Evolutionary conservation across 352 stramenopile species (phyloP), one percentile per base, ranked within the genome.

Genomic region (Globisporangium acanthophoron): DNA sequence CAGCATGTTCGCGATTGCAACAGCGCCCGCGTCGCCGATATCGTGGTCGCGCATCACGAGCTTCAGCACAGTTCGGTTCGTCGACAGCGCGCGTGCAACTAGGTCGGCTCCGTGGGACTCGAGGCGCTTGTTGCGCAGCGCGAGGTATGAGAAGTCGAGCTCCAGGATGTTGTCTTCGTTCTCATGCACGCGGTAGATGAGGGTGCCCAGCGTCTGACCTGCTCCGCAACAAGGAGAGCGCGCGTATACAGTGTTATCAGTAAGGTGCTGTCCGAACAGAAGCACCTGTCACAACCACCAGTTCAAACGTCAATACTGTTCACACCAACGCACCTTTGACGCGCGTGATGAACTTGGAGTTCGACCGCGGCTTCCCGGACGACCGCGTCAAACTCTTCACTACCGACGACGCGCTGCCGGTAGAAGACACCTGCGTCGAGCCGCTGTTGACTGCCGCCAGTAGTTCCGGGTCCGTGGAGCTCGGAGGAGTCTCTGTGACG

Each of bases 1-100:
- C 48, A 90, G 61, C 80, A 89, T 89, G 40, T 86, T 80, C 8
- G 80, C 76, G 39, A 92, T 73, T 31, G 80, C 80, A 9, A 72
- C 55, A 0, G 78, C 83, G 6, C 83, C 78, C 5, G 75, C 62
- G 65, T 90, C 80, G 21, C 75, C 78, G 15, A 92, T 88, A 13
- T 64, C 65, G 59, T 92, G 83, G 55, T 92, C 78, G 16, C 73
- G 74, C 52, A 92, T 73, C 48, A 88, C 56, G 39, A 92, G 74
- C 21, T 73, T 78, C 15, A 70, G 71, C 29, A 92, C 80, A 2
- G 78, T 89, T 39, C 61, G 64, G 49, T 92, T 90, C 0, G 70
- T 71, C 27, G 68, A 66, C n/a, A 92, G 58, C 51, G 80, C 83
- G n/a, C 76, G 76, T 16, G 82, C 82, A 7, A 90, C 76, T 24